Evolutionary conservation across 345 rosid genomes (phyloP).

Genomic region (Hypericum perforatum): DNA sequence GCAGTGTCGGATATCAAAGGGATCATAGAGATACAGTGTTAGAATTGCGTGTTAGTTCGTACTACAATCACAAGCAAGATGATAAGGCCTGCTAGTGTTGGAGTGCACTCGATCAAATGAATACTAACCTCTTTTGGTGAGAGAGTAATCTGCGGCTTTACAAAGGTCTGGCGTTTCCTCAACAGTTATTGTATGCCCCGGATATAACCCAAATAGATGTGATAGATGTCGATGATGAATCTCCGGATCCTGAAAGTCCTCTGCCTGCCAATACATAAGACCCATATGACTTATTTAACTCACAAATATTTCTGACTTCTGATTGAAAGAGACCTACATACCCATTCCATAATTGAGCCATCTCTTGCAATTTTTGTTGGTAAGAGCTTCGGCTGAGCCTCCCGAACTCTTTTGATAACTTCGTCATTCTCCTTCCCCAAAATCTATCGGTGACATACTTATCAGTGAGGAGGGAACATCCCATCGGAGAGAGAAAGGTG

Average conservation of each 20-base stretch:
- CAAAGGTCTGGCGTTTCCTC: not conserved
- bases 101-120: not conserved
- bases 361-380: conserved; percentile 63
- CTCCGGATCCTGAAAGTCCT: not conserved
- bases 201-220: conserved; percentile 1
- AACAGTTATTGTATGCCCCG: conserved; percentile 1
- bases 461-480: not conserved
- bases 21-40: too few relatives aligned
- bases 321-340: conserved; percentile 12
- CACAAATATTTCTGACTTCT: not conserved
- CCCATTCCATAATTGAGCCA: conserved; percentile 99
- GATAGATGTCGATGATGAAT: conserved; percentile 3
- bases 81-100: not conserved
- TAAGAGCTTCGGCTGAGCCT: conserved; percentile 54
- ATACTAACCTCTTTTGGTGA: not conserved
- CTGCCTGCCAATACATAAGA: not conserved
- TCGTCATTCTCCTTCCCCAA: conserved; percentile 46
- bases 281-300: not conserved
- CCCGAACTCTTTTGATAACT: conserved; percentile 42
- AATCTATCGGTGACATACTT: conserved; percentile 28
- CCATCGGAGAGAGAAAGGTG: not conserved
- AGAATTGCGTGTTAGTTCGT: not conserved
- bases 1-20: not conserved
- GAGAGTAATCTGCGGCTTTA: conserved; percentile 1
- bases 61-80: not conserved